Conservation (phyloP, 2,329 filamentous ascomycete genomes). For the Didymella sp. region DNA sequence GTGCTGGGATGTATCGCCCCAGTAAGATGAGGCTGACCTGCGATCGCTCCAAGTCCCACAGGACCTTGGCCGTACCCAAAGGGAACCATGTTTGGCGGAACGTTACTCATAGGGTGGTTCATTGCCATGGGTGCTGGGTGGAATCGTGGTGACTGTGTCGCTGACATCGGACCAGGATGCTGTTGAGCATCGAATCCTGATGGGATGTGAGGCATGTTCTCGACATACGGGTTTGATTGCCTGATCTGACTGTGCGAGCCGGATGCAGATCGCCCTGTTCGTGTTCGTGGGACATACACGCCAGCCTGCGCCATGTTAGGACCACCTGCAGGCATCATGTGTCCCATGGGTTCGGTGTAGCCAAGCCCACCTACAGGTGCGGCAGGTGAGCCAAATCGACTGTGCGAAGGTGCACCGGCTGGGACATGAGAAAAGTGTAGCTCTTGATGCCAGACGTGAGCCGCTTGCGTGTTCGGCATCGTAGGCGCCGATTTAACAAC, state of each 20-base stretch:
- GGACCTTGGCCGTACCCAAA: slow-evolving; percentile 22
- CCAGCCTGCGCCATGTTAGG: slow-evolving; percentile 5
- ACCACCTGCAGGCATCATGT: background rate
- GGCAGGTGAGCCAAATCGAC: background rate
- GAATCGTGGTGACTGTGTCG: slow-evolving; percentile 27
- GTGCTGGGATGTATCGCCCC: slow-evolving; percentile 18
- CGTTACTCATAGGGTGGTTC: slow-evolving; percentile 19
- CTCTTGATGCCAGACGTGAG: background rate
- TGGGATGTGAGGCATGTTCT: slow-evolving; percentile 28
- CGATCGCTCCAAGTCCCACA: slow-evolving; percentile 19
- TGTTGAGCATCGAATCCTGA: slow-evolving; percentile 26
- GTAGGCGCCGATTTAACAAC: background rate
- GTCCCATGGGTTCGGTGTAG: slow-evolving; percentile 8
- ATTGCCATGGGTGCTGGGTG: slow-evolving; percentile 20
- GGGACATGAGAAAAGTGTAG: background rate
- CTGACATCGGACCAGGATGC: slow-evolving; percentile 18
- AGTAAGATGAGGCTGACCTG: slow-evolving; percentile 22
- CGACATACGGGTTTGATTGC: slow-evolving; percentile 22
- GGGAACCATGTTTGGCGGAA: slow-evolving; percentile 20
- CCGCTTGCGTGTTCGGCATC: background rate
- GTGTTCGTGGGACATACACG: slow-evolving; percentile 22
- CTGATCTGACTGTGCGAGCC: slow-evolving; percentile 15
- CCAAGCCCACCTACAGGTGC: background rate
- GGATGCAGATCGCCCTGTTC: slow-evolving; percentile 19
- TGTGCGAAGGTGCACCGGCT: slow-evolving; percentile 6